These are phyloP conservation scores for Epichloe sp. DNA, from an alignment of 2,329 filamentous ascomycete genomes.

Conservation along the genomic window DNA sequence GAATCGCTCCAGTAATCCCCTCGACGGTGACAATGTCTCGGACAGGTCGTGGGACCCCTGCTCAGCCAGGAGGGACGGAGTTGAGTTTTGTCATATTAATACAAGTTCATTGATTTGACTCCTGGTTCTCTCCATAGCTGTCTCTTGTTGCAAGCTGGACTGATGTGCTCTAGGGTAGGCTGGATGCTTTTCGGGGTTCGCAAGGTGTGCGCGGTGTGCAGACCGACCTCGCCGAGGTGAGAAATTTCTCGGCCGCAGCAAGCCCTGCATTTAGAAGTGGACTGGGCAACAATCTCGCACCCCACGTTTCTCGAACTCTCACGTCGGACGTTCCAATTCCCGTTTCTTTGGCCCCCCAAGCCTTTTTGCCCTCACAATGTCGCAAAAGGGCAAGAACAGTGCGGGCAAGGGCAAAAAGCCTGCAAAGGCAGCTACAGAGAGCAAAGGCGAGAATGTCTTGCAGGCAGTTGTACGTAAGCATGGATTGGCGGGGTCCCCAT, in stretches of 20 bases:
- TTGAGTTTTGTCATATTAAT: too few species aligned
- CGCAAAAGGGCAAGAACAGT: conserved; percentile 30
- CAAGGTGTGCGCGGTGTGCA: not conserved
- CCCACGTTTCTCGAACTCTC: conserved; percentile 6
- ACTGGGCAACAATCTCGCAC: not conserved
- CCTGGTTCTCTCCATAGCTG: too few species aligned
- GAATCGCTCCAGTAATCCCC: too few species aligned
- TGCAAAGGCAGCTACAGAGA: conserved; percentile 36
- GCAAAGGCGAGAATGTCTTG: conserved; percentile 44
- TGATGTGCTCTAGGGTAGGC: not conserved
- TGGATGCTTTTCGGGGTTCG: not conserved
- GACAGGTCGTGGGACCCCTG: too few species aligned
- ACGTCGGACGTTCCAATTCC: not conserved
- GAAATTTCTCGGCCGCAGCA: not conserved
- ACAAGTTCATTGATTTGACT: too few species aligned
- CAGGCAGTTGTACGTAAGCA: conserved; percentile 38
- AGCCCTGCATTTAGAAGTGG: not conserved
- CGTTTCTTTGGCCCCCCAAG: not conserved
- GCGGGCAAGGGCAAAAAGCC: conserved; percentile 39
- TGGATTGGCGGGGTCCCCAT: conserved; percentile 16
- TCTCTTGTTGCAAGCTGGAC: too few species aligned
- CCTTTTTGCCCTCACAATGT: conserved; percentile 23
- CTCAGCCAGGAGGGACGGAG: too few species aligned
- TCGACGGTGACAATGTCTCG: too few species aligned
- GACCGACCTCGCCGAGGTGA: not conserved